These are phyloP conservation scores for Xylaria bambusicola DNA, from an alignment of 495 filamentous ascomycete genomes.

Conservation along the genomic window DNA sequence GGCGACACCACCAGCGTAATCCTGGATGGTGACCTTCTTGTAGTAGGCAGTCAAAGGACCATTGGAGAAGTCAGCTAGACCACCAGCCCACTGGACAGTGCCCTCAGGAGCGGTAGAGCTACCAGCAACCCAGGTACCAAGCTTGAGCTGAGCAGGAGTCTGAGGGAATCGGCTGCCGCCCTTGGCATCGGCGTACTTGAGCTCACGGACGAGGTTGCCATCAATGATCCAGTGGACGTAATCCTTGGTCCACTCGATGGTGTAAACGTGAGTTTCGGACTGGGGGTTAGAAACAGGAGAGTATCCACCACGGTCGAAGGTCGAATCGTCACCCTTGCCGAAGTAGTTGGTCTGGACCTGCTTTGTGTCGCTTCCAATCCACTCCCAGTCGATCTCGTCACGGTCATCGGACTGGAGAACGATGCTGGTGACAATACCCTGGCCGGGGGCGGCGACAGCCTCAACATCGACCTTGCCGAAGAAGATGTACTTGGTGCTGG, in stretches of 20 bases:
- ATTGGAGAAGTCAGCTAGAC: slow-evolving; percentile 69
- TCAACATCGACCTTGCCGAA: slow-evolving; percentile 72
- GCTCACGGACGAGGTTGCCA: slow-evolving; percentile 66
- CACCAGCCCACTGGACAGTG: slow-evolving; percentile 89
- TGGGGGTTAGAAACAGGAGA: slow-evolving; percentile 63
- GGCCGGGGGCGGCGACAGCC: slow-evolving; percentile 65
- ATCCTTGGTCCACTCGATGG: slow-evolving; percentile 77
- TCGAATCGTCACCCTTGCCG: slow-evolving; percentile 81
- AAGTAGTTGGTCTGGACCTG: slow-evolving; percentile 92
- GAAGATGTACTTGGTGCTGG: slow-evolving; percentile 71
- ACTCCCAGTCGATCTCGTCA: slow-evolving; percentile 96
- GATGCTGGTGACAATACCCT: slow-evolving; percentile 77
- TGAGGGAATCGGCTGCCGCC: slow-evolving; percentile 78
- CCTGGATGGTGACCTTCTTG: slow-evolving; percentile 74
- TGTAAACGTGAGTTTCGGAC: slow-evolving; percentile 77
- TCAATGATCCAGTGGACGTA: slow-evolving; percentile 85
- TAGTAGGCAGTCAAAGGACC: slow-evolving; percentile 85
- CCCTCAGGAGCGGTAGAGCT: slow-evolving; percentile 65
- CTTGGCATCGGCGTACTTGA: slow-evolving; percentile 59
- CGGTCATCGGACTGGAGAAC: slow-evolving; percentile 89
- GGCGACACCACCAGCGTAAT: slow-evolving; percentile 81
- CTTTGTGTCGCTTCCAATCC: slow-evolving; percentile 63
- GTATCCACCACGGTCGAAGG: slow-evolving; percentile 74
- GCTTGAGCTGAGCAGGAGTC: slow-evolving; percentile 83
- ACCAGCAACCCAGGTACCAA: slow-evolving; percentile 88